These are phyloP conservation scores for Litsea cubeba DNA, from an alignment of 164 flowering plant species.

Conservation along the genomic window DNA sequence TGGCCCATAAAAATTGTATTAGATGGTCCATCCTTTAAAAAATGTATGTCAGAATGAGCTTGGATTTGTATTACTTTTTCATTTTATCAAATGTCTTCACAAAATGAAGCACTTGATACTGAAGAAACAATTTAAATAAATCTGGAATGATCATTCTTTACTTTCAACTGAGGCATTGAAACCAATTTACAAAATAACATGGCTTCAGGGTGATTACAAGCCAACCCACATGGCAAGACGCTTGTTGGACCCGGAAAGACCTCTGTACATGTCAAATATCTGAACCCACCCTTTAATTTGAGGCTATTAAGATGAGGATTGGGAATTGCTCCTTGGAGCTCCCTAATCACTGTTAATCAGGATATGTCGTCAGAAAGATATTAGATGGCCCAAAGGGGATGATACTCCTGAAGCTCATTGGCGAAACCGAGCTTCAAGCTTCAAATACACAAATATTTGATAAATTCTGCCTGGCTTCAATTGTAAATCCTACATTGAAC, in stretches of 20 bases:
- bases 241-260: background rate
- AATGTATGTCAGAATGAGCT: too few species aligned
- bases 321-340: background rate
- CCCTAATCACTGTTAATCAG: background rate
- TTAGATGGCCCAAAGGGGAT: background rate
- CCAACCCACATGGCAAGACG: background rate
- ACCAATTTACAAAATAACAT: too few species aligned
- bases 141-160: background rate
- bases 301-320: background rate
- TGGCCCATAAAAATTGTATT: background rate
- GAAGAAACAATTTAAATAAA: background rate
- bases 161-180: background rate
- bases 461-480: background rate
- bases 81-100: background rate
- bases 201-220: background rate
- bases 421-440: background rate
- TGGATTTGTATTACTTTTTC: too few species aligned
- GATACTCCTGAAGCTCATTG: background rate
- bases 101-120: background rate
- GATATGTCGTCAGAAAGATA: background rate
- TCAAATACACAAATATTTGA: background rate
- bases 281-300: background rate
- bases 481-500: background rate
- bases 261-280: background rate
- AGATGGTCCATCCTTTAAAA: too few species aligned